These are phyloP conservation scores for Isabelozyma heimii DNA, from an alignment of 805 yeast species.

Conservation along the genomic window DNA sequence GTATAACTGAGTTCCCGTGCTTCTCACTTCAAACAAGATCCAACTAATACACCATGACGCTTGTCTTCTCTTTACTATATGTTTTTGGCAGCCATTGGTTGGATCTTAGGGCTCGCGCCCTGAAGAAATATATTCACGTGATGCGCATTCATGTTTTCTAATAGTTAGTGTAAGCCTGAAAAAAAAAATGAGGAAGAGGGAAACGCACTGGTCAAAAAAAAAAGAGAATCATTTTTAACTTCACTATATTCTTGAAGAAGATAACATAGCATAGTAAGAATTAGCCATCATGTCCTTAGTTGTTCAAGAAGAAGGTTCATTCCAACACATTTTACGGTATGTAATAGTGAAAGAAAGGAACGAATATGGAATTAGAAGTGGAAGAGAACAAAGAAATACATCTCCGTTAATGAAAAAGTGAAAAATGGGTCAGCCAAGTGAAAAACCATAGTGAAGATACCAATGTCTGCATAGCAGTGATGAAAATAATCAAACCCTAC, in stretches of 20 bases:
- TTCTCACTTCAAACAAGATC: too few relatives aligned
- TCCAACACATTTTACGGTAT: conserved; percentile 99
- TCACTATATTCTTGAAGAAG: conserved; percentile 1
- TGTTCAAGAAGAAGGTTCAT: conserved; percentile 98
- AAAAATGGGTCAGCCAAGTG: background rate
- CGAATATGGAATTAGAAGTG: background rate
- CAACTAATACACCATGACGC: too few relatives aligned
- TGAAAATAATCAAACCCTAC: too few relatives aligned
- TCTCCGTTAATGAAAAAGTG: background rate
- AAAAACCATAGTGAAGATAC: too few relatives aligned
- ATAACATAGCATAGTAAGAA: conserved; percentile 6
- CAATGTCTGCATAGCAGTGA: too few relatives aligned
- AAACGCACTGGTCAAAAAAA: background rate
- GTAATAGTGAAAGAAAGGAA: conserved; percentile 31
- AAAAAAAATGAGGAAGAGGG: background rate
- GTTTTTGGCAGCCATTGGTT: background rate
- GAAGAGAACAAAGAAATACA: background rate
- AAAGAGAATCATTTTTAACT: background rate
- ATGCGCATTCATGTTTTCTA: background rate
- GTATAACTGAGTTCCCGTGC: too few relatives aligned
- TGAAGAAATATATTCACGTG: conserved; percentile 3
- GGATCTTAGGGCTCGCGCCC: conserved; percentile 20
- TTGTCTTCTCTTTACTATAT: background rate
- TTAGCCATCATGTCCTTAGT: conserved; percentile 82
- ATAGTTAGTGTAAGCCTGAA: background rate